These are phyloP conservation scores for Mycena filopes DNA, from an alignment of 768 basidiomycete species.

Conservation along the genomic window DNA sequence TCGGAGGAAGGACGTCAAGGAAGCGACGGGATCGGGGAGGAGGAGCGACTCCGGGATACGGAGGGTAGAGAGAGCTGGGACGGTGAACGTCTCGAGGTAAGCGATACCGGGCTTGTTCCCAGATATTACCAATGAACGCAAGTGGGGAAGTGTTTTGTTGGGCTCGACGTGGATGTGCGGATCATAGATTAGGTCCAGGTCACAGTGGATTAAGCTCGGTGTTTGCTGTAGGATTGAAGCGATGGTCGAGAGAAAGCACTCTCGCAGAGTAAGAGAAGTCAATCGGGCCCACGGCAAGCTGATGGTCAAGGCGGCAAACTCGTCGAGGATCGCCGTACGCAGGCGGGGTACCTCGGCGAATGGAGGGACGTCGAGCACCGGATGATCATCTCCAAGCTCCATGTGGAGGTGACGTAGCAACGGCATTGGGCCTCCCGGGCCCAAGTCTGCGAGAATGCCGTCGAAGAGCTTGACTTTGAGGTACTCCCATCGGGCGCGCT, in stretches of 20 bases:
- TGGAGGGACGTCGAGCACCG: no score
- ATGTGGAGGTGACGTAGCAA: not conserved
- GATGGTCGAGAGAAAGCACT: no score
- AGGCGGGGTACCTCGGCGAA: not conserved
- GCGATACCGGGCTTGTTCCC: no score
- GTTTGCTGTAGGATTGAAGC: not conserved
- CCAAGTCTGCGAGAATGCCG: no score
- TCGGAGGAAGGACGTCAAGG: no score
- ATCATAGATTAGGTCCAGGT: not conserved
- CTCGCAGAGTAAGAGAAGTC: not conserved
- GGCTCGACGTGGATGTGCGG: not conserved
- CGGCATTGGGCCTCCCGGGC: not conserved
- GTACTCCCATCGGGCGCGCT: constrained; percentile 1
- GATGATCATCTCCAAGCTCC: not conserved
- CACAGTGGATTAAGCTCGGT: not conserved
- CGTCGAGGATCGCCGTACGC: not conserved
- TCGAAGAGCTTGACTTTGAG: not conserved
- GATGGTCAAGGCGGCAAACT: not conserved
- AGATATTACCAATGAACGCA: not conserved
- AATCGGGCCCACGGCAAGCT: not conserved
- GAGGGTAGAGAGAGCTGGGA: no score
- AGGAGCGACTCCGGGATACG: no score
- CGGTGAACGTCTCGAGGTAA: no score
- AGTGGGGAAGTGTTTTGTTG: not conserved
- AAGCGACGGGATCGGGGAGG: no score